Evolutionary conservation across 768 basidiomycete species (phyloP).

Genomic region (Clitopilus passeckerianus): DNA sequence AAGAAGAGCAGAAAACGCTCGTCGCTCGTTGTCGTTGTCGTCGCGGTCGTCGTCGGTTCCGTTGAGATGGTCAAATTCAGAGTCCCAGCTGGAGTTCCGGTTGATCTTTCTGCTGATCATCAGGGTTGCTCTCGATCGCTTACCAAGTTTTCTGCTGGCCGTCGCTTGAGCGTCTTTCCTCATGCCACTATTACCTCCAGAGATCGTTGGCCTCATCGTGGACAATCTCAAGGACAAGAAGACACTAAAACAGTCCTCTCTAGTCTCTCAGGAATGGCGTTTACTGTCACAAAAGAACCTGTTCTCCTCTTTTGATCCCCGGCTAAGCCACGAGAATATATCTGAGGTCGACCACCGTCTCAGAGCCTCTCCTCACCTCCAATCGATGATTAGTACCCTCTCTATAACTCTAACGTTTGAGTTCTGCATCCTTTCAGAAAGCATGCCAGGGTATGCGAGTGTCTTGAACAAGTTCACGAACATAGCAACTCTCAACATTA

Average conservation of each 20-base stretch:
- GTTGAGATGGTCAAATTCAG: neutral
- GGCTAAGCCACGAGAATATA: too few relatives aligned
- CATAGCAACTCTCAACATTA: too few relatives aligned
- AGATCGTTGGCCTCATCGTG: slow-evolving; percentile 22
- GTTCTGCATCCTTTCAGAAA: too few relatives aligned
- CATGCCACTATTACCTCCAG: slow-evolving; percentile 14
- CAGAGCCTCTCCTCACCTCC: neutral
- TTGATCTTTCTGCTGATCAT: neutral
- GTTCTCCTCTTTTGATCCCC: slow-evolving; percentile 6
- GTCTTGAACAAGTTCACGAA: too few relatives aligned
- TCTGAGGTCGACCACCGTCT: neutral
- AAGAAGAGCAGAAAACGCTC: neutral
- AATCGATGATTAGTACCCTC: neutral
- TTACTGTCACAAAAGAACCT: slow-evolving; percentile 16
- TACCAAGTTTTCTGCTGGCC: neutral
- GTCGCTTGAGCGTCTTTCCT: neutral
- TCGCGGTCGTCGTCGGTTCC: neutral
- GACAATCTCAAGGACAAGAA: slow-evolving; percentile 16
- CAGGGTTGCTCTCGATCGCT: neutral
- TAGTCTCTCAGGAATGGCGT: slow-evolving; percentile 20
- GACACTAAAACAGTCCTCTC: slow-evolving; percentile 17
- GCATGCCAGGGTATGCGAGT: too few relatives aligned
- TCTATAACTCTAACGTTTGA: too few relatives aligned
- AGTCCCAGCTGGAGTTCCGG: neutral
- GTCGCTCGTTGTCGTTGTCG: neutral